These are phyloP conservation scores for Trichosporon faecale DNA, from an alignment of 1,284 basidiomycete genomes.

Conservation along the genomic window DNA sequence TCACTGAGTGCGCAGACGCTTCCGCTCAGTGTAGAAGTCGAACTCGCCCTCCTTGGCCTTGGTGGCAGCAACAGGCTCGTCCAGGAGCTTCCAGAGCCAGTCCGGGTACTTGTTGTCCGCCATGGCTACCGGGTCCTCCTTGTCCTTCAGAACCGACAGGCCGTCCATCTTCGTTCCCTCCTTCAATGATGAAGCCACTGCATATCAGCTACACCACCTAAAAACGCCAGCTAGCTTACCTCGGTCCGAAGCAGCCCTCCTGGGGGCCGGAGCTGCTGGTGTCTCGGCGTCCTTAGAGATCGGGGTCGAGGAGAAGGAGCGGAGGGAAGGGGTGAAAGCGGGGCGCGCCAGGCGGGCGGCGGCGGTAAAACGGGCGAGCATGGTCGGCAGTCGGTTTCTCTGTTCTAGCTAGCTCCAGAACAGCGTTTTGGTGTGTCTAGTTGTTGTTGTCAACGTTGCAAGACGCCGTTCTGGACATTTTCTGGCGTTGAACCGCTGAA, in stretches of 20 bases:
- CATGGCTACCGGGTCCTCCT: conserved; percentile 71
- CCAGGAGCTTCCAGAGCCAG: conserved; percentile 81
- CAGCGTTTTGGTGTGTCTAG: not conserved
- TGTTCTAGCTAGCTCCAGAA: not conserved
- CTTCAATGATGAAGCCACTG: conserved; percentile 56
- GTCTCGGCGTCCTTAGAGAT: not conserved
- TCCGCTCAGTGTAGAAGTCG: conserved; percentile 43
- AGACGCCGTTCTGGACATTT: not conserved
- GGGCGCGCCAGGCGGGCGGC: not conserved
- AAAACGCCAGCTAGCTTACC: too few relatives aligned
- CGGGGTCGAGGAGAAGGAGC: not conserved
- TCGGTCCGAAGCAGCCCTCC: conserved; percentile 45
- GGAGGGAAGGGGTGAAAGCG: not conserved
- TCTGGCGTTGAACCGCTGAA: not conserved
- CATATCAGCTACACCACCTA: not conserved
- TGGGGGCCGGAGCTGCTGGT: conserved; percentile 18
- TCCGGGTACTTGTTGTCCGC: conserved; percentile 81
- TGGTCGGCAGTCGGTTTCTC: not conserved
- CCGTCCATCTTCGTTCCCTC: conserved; percentile 71
- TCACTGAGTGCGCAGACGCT: conserved; percentile 44
- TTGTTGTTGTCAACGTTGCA: not conserved
- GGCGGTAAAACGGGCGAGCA: not conserved
- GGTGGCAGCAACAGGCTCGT: conserved; percentile 28
- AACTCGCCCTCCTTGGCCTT: conserved; percentile 29
- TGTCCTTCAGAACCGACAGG: conserved; percentile 76